Conservation (phyloP, 768 basidiomycete genomes). For the Leccinum subgranulosum region DNA sequence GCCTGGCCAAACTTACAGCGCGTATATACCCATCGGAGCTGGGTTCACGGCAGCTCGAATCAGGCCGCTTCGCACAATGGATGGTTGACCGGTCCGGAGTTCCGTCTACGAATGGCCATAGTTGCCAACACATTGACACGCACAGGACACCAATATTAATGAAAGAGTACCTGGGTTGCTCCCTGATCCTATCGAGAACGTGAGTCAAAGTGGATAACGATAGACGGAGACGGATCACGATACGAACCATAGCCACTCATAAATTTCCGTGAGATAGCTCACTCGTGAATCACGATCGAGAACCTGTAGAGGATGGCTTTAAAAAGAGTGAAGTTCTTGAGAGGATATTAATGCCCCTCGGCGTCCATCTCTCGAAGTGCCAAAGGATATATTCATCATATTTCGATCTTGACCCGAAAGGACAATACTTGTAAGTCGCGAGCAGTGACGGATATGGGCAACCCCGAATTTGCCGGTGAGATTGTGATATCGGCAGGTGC, state of each 20-base stretch:
- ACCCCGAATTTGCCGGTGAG: neutral
- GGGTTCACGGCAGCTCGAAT: neutral
- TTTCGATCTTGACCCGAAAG: conserved; percentile 9
- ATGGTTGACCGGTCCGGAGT: neutral
- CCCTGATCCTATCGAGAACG: neutral
- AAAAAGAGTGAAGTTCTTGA: neutral
- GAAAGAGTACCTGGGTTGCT: neutral
- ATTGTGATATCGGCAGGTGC: conserved; percentile 16
- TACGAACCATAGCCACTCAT: neutral
- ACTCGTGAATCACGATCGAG: too few relatives aligned
- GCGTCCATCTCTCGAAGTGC: conserved; percentile 15
- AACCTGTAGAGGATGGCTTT: conserved; percentile 13
- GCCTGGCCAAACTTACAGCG: neutral
- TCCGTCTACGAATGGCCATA: neutral
- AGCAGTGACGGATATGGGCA: conserved; percentile 6
- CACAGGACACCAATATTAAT: neutral
- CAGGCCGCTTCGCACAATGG: neutral
- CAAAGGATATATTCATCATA: conserved; percentile 7
- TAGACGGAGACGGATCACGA: neutral
- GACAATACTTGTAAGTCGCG: conserved; percentile 16
- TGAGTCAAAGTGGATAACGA: neutral
- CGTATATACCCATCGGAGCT: neutral
- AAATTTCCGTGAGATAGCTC: neutral
- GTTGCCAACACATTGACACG: neutral
- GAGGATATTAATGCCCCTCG: conserved; percentile 15